These are phyloP conservation scores for Eustoma russellianum DNA, from an alignment of 257 asterid genomes.

Conservation along the genomic window DNA sequence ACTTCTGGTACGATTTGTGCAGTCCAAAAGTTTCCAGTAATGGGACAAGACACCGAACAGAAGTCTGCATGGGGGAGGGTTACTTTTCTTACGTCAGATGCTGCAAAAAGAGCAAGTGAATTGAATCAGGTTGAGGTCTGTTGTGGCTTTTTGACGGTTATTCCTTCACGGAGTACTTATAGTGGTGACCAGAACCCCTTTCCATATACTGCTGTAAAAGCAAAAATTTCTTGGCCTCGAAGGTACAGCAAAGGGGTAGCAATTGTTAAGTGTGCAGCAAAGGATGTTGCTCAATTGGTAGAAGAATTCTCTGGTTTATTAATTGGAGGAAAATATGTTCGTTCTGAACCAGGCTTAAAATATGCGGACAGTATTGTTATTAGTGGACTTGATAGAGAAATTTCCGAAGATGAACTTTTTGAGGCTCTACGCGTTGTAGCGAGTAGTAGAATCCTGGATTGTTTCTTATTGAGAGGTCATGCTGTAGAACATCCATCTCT, in stretches of 20 bases:
- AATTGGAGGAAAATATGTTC: constrained; percentile 34
- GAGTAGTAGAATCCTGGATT: constrained; percentile 32
- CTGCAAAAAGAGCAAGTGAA: constrained; percentile 54
- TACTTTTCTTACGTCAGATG: constrained; percentile 73
- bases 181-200: constrained; percentile 42
- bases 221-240: constrained; percentile 88
- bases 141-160: constrained; percentile 51
- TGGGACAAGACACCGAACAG: constrained; percentile 36
- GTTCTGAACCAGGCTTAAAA: constrained; percentile 31
- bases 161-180: constrained; percentile 38
- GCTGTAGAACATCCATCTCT: constrained; percentile 50
- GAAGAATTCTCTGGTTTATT: constrained; percentile 38
- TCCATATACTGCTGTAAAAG: constrained; percentile 46
- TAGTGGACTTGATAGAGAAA: constrained; percentile 43
- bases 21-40: constrained; percentile 32
- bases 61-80: constrained; percentile 78
- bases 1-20: constrained; percentile 53
- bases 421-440: constrained; percentile 37
- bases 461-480: constrained; percentile 51
- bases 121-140: constrained; percentile 28
- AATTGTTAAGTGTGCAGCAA: constrained; percentile 47
- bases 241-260: constrained; percentile 75
- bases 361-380: constrained; percentile 30
- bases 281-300: constrained; percentile 41
- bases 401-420: constrained; percentile 51